phyloP scores from a whole-genome alignment of 208 protist species.

The Angomonas ambiguus region DNA sequence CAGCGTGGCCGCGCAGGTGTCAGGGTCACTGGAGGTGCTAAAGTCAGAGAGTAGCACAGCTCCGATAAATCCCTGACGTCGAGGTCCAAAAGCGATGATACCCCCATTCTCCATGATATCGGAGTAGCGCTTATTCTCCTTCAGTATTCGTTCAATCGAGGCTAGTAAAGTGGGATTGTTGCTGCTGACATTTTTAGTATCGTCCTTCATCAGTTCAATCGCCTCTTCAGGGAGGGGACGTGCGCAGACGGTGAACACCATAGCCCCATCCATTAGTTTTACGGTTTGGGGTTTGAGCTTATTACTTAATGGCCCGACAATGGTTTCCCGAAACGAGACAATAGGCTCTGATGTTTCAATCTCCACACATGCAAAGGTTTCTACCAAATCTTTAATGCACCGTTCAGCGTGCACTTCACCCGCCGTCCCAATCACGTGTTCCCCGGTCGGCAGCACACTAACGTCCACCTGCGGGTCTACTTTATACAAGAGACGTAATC shows the following conservation, averaged over 20 bases:
- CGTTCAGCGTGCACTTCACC: constrained; percentile 97
- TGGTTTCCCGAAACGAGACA: constrained; percentile 86
- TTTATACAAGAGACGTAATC: constrained; percentile 93
- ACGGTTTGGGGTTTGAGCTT: constrained; percentile 74
- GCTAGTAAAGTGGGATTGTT: constrained; percentile 31
- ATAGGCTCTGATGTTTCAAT: constrained; percentile 82
- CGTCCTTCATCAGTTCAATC: constrained; percentile 67
- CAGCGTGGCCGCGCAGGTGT: constrained; percentile 29
- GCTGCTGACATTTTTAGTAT: constrained; percentile 61
- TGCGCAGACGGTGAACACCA: constrained; percentile 68
- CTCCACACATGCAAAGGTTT: constrained; percentile 85
- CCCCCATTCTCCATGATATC: constrained; percentile 38
- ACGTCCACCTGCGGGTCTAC: constrained; percentile 94
- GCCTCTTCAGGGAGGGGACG: constrained; percentile 66
- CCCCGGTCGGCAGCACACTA: constrained; percentile 91
- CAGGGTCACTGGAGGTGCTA: constrained; percentile 26
- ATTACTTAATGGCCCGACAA: constrained; percentile 45
- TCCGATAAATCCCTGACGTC: constrained; percentile 67
- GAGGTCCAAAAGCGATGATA: constrained; percentile 54
- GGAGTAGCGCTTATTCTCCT: constrained; percentile 54
- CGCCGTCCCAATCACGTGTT: constrained; percentile 95
- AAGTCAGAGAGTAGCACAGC: constrained; percentile 69
- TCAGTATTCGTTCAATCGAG: constrained; percentile 30
- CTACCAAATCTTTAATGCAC: constrained; percentile 93
- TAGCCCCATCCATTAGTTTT: constrained; percentile 54